phyloP scores from a whole-genome alignment of 768 basidiomycete species.

The Scleroderma citrinum region DNA sequence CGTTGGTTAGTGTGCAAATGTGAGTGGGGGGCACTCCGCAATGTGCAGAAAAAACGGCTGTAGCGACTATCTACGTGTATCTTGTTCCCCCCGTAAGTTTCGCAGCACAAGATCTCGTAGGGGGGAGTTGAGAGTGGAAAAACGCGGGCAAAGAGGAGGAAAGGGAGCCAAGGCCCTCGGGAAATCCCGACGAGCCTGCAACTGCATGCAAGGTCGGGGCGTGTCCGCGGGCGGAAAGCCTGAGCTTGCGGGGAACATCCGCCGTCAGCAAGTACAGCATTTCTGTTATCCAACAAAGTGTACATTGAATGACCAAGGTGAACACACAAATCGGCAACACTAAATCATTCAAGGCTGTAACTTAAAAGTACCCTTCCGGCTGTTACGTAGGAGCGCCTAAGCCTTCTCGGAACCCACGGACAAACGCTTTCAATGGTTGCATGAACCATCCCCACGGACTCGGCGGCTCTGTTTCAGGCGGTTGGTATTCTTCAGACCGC shows the following conservation, averaged over 20 bases:
- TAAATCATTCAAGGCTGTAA: not conserved
- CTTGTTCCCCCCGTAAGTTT: constrained; percentile 7
- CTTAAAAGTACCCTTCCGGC: not conserved
- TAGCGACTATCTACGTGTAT: constrained; percentile 10
- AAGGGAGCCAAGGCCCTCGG: constrained; percentile 17
- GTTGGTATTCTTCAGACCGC: constrained; percentile 41
- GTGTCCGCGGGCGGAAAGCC: not conserved
- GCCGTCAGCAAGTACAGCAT: not conserved
- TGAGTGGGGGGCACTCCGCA: constrained; percentile 1
- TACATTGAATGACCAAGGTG: constrained; percentile 8
- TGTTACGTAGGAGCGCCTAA: constrained; percentile 27
- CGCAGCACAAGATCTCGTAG: constrained; percentile 6
- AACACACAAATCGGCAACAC: not conserved
- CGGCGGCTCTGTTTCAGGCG: constrained; percentile 41
- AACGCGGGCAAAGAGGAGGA: constrained; percentile 13
- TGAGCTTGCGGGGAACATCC: not conserved
- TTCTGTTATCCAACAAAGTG: constrained; percentile 4
- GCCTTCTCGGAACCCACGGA: constrained; percentile 64
- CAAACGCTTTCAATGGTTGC: constrained; percentile 57
- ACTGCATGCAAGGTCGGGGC: constrained; percentile 13
- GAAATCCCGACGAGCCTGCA: constrained; percentile 21
- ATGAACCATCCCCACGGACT: constrained; percentile 52
- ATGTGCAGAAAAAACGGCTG: not conserved
- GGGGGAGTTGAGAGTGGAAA: constrained; percentile 10
- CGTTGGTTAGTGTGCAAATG: not conserved